Percentiles rank a stretch among this genome's conserved stretches.
Conservation (phyloP, 208 protist genomes). For the Phytomonas francai region DNA sequence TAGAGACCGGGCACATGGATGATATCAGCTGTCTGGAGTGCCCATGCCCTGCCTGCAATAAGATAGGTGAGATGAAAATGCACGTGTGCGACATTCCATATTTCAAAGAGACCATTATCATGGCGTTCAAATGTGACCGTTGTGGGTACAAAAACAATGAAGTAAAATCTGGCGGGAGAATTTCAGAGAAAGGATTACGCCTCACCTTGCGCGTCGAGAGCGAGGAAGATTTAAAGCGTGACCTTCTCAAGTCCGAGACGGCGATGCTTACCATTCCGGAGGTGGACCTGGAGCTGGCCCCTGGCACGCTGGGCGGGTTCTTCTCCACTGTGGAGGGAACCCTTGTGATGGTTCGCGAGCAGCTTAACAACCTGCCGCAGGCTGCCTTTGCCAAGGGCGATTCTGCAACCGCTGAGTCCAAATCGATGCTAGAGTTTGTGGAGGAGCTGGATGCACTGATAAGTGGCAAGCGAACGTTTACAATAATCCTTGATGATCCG, state of each 20-base stretch:
- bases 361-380: constrained; percentile 78
- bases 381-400: constrained; percentile 69
- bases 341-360: constrained; percentile 73
- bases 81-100: constrained; percentile 88
- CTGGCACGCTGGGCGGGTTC: constrained; percentile 89
- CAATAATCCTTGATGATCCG: constrained; percentile 91
- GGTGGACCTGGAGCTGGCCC: constrained; percentile 76
- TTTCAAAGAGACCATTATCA: constrained; percentile 94
- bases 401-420: constrained; percentile 48
- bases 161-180: constrained; percentile 88
- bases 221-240: constrained; percentile 86
- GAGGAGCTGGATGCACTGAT: constrained; percentile 69
- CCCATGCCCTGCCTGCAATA: constrained; percentile 71
- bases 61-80: constrained; percentile 65
- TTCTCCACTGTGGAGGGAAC: constrained; percentile 94
- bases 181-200: constrained; percentile 61
- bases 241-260: constrained; percentile 93
- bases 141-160: constrained; percentile 94
- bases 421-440: constrained; percentile 75
- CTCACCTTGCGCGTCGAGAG: constrained; percentile 66
- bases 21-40: constrained; percentile 61
- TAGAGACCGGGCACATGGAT: constrained; percentile 71
- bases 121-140: constrained; percentile 89
- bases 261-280: constrained; percentile 84
- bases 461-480: constrained; percentile 66